A percentile compares a stretch with the other conserved stretches of the same genome.
Conservation (phyloP, 257 asterid species). For the Nicotiana obtusifolia region DNA sequence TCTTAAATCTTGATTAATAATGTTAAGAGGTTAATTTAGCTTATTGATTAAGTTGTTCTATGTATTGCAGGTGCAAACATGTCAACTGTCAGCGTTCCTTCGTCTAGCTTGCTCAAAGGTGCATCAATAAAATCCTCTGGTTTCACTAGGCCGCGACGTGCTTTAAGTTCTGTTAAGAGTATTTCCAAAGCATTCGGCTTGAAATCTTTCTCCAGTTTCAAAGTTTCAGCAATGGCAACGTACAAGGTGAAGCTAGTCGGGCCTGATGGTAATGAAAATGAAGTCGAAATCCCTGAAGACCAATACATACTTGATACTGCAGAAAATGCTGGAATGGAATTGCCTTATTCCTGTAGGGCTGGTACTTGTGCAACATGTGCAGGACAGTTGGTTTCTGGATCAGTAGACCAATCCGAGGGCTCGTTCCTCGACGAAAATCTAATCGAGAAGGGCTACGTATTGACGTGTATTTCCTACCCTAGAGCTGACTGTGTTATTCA, state of each 20-base stretch:
- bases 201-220: background rate
- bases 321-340: background rate
- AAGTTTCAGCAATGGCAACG: background rate
- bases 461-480: background rate
- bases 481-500: background rate
- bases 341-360: background rate
- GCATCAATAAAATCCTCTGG: background rate
- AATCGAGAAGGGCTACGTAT: background rate
- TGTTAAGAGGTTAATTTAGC: too few relatives aligned
- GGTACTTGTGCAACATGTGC: slow-evolving; percentile 3
- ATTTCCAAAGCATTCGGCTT: background rate
- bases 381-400: background rate
- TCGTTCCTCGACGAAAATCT: background rate
- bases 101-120: background rate
- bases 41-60: too few relatives aligned
- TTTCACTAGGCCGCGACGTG: background rate
- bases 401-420: background rate
- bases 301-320: background rate
- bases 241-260: background rate
- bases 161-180: background rate
- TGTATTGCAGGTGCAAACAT: background rate
- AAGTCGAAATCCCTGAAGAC: background rate
- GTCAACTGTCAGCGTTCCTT: background rate
- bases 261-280: background rate
- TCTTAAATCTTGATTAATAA: too few relatives aligned